phyloP scores from a whole-genome alignment of 2,329 filamentous ascomycete species.

The Colletotrichum lentis region DNA sequence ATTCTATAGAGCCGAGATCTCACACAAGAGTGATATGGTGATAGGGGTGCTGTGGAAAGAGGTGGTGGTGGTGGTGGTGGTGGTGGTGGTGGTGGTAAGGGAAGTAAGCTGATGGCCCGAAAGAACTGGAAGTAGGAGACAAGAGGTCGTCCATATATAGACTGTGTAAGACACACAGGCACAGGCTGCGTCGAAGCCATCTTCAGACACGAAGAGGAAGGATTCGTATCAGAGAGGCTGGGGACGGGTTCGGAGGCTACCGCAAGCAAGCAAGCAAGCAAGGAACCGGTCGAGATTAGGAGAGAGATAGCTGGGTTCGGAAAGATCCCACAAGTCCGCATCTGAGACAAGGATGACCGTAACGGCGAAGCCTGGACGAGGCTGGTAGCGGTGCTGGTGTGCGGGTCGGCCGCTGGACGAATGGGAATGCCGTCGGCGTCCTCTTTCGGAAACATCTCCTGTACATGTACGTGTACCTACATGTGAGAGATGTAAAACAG shows the following conservation, averaged over 20 bases:
- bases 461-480: no score
- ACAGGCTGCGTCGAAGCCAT: slow-evolving; percentile 26
- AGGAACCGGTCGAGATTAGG: not conserved
- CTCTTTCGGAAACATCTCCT: not conserved
- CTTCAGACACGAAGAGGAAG: slow-evolving; percentile 11
- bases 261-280: slow-evolving; percentile 20
- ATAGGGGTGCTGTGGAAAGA: slow-evolving; percentile 5
- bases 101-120: no score
- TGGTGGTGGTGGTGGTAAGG: slow-evolving; percentile 1
- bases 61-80: slow-evolving; percentile 2
- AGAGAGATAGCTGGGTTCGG: not conserved
- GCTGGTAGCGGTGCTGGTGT: slow-evolving; percentile 10
- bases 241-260: slow-evolving; percentile 4
- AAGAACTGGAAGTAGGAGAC: not conserved
- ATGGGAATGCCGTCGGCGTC: slow-evolving; percentile 3
- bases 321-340: not conserved
- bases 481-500: no score
- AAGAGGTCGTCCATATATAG: slow-evolving; percentile 26
- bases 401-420: slow-evolving; percentile 4
- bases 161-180: not conserved
- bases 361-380: slow-evolving; percentile 27
- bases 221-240: slow-evolving; percentile 16
- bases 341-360: slow-evolving; percentile 25
- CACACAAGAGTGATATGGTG: slow-evolving; percentile 25
- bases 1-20: slow-evolving; percentile 7